Conservation (phyloP, 768 basidiomycete species). For the Rhodosporidiobolus odoratus region DNA sequence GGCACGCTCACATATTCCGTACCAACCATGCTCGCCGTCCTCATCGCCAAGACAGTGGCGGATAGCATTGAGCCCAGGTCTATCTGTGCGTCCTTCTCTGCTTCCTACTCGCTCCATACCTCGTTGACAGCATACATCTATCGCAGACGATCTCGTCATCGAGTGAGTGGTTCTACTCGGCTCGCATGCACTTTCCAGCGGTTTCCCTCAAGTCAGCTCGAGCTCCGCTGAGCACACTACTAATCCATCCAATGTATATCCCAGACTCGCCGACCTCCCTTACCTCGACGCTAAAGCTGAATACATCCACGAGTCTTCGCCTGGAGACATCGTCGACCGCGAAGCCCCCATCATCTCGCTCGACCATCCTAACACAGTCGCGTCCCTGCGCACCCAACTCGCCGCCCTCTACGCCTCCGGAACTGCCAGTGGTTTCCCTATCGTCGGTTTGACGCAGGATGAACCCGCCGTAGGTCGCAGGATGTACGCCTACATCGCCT, state of each 20-base stretch:
- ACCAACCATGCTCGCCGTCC: slow-evolving; percentile 74
- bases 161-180: slow-evolving; percentile 51
- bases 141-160: slow-evolving; percentile 69
- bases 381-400: slow-evolving; percentile 66
- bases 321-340: slow-evolving; percentile 18
- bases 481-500: slow-evolving; percentile 83
- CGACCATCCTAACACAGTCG: slow-evolving; percentile 68
- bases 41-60: slow-evolving; percentile 84
- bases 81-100: slow-evolving; percentile 57
- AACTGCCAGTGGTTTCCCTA: slow-evolving; percentile 73
- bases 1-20: slow-evolving; percentile 87
- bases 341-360: slow-evolving; percentile 66
- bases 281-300: slow-evolving; percentile 88
- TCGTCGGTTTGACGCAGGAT: slow-evolving; percentile 54
- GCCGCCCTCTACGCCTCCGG: slow-evolving; percentile 57
- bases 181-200: background rate
- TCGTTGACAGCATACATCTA: background rate
- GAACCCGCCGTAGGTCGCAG: slow-evolving; percentile 47
- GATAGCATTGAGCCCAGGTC: slow-evolving; percentile 86
- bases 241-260: background rate
- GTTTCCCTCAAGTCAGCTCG: too few relatives aligned
- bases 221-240: background rate
- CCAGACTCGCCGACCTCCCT: slow-evolving; percentile 72
- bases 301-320: slow-evolving; percentile 49
- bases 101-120: background rate